Evolutionary conservation across 257 asterid species (phyloP).

Genomic region (Linaria vulgaris): DNA sequence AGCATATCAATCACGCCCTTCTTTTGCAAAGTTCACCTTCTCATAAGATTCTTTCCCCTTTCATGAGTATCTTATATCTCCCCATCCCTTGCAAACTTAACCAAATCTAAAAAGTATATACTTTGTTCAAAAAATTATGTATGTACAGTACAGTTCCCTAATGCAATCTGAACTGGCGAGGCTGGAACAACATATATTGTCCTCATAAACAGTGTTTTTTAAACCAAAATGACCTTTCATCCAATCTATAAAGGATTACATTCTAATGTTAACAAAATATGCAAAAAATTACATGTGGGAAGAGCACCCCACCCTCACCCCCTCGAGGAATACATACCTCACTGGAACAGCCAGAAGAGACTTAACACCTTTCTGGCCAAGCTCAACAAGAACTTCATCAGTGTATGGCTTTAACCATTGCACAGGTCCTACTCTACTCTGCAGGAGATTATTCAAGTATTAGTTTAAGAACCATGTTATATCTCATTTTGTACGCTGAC

Average conservation of each 20-base stretch:
- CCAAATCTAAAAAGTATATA: background rate
- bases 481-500: background rate
- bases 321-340: slow-evolving; percentile 51
- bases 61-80: no score
- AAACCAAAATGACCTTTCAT: no score
- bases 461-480: slow-evolving; percentile 2
- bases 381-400: slow-evolving; percentile 93
- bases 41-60: no score
- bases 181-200: background rate
- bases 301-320: no score
- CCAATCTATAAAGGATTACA: no score
- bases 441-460: slow-evolving; percentile 1
- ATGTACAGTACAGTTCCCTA: no score
- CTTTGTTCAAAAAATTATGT: background rate
- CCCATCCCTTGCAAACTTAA: no score
- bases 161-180: no score
- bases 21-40: no score
- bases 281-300: no score
- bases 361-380: slow-evolving; percentile 83
- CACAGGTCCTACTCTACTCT: slow-evolving; percentile 99
- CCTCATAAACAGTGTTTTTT: background rate
- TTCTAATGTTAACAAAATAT: no score
- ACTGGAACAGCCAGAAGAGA: slow-evolving; percentile 91
- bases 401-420: slow-evolving; percentile 98
- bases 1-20: no score